Evolutionary conservation across 371 early-diverging fungal species (phyloP), one percentile per base, ranked within the genome.

Genomic region (Dentiscutata heterogama): DNA sequence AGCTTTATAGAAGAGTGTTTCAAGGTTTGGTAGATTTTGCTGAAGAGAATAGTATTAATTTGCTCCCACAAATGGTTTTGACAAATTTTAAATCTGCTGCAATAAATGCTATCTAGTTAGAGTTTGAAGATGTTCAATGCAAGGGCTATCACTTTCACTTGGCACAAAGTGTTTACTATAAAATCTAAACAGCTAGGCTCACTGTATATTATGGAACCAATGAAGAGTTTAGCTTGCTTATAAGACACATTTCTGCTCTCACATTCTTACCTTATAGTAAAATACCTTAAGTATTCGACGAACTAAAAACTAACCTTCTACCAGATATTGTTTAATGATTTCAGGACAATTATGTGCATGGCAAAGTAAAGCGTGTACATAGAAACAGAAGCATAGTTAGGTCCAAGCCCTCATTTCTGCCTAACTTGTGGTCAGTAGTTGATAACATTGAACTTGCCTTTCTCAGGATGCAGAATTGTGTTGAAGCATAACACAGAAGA

Each of bases 221-320:
- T 75, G 75, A 75, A 75, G 50, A 53, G 2, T 75, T 75, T n/a
- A 75, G 60, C 10, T 54, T 75, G 14, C 18, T 75, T 1, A 39
- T 75, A 14, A 2, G 75, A 22, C 76, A 76, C 7, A 50, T 76
- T 60, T 22, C 46, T 35, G 61, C 42, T 0, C 39, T 61, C 1
- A 3, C 76, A 3, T 76, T 76, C 18, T 61, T 75, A 31, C 31
- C 56, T 20, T 16, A 27, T 25, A 22, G 22, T 39, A n/a, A 60
- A 22, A 60, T 60, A 16, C 39, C 42, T 29, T 1, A 29, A 76
- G 76, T 39, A 76, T 76, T 76, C 39, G 76, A 76, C 31, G 39
- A 39, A 14, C 31, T 61, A n/a, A 76, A 35, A 25, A 14, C 16
- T 1, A 25, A 20, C 14, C 16, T 72, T 11, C 29, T 51, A 51